Percentiles rank a stretch among this genome's conserved stretches.
Conservation (phyloP, 2,329 filamentous ascomycete species). For the Orbilia ellipsospora region DNA sequence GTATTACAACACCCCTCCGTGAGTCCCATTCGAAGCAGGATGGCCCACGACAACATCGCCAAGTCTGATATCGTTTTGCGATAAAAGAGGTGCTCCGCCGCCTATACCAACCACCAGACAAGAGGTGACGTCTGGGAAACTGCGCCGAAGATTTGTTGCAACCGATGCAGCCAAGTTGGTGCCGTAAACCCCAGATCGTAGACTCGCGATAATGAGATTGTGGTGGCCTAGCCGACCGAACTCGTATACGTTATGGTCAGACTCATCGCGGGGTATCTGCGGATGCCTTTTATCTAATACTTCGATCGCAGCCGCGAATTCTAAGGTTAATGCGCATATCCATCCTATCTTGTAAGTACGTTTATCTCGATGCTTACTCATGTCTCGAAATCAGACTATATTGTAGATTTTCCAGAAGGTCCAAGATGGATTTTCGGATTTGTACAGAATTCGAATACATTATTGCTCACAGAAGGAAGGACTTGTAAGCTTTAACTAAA, state of each 20-base stretch:
- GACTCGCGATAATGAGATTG: slow-evolving; percentile 17
- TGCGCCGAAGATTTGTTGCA: neutral
- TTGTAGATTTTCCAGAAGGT: too few species aligned
- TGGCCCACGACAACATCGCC: slow-evolving; percentile 23
- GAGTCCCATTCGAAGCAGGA: neutral
- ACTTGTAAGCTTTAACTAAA: too few species aligned
- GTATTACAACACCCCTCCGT: slow-evolving; percentile 18
- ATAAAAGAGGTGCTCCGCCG: neutral
- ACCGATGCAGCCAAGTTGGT: neutral
- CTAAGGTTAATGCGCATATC: slow-evolving; percentile 24
- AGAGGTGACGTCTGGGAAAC: too few species aligned
- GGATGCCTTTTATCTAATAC: neutral
- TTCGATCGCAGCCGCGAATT: slow-evolving; percentile 11
- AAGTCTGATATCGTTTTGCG: slow-evolving; percentile 17
- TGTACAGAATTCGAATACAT: too few species aligned
- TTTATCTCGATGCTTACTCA: too few species aligned
- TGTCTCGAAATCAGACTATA: too few species aligned
- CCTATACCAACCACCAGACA: slow-evolving; percentile 29
- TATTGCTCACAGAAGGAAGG: too few species aligned
- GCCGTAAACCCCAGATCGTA: slow-evolving; percentile 5
- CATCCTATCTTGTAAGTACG: neutral
- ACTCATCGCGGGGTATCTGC: neutral
- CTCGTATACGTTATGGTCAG: slow-evolving; percentile 4
- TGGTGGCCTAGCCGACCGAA: slow-evolving; percentile 17
- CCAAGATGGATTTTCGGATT: too few species aligned